Evolutionary conservation across 163 green algal genomes (phyloP), one percentile per base, ranked within the genome.

Genomic region (Prototheca stagnorum): DNA sequence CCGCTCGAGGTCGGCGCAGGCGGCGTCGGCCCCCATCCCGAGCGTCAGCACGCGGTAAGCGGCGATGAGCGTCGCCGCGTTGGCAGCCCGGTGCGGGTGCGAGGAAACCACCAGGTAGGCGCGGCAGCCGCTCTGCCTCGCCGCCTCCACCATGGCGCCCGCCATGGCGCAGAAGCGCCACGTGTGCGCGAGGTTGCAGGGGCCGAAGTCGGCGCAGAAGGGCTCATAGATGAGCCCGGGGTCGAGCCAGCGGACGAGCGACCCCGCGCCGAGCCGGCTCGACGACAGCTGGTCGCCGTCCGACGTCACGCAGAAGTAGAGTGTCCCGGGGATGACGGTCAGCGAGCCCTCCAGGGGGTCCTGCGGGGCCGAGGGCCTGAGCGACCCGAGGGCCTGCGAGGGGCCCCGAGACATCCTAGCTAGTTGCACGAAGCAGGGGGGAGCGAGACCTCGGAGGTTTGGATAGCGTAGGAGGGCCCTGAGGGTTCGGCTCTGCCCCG

Each of bases 121-220:
- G 3, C 54, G 63, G 47, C 74, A 37, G 14, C 56, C 45, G 5
- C n/a, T n/a, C 1, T 22, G 19, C 6, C n/a, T 19, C 12, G 27
- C 44, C 27, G 39, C 25, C 64, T 80, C 47, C 11, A 87, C 64
- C 33, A 92, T 52, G 34, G 62, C 52, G 20, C 69, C 62, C 2
- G 75, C 72, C 23, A 74, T 66, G 35, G 73, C 41, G 52, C 77
- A 89, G 59, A 88, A 92, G 21, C 73, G 67, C 53, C 75, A 88
- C 0, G 77, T 70, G 44, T 75, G 65, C 16, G 79, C 85, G 28
- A 93, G 66, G 64, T 95, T 92, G 17, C 92, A 72, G 4, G 85
- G 85, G 4, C 85, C 85, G 61, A 95, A 95, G 57, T 95, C 85
- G 12, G 72, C 78, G 43, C 80, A 92, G 57, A 95, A 95, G 2